Evolutionary conservation across 805 yeast genomes (phyloP), one percentile per base, ranked within the genome.

Genomic region (Starmera pachycereana): DNA sequence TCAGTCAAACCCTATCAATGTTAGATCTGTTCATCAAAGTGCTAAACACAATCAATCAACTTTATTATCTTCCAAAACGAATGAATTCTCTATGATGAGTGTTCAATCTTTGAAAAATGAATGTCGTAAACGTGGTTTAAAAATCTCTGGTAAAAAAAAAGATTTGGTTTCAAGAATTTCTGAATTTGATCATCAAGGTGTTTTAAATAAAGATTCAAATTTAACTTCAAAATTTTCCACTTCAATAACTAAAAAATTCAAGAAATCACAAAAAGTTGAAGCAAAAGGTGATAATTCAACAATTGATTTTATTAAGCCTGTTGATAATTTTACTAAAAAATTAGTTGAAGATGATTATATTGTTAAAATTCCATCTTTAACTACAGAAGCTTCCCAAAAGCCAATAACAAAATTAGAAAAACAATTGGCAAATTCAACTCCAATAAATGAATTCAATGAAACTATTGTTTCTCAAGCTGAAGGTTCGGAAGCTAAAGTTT

Each of bases 241-340:
- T 16, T 12, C 36, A 27, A 36, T 31, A n/a, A 19, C 34, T n/a
- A 33, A 49, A 43, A 19, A 44, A 41, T 48, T 47, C 36, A 33
- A 49, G 28, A 47, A 62, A n/a, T 41, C 63, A 1, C 11, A 54
- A 1, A 40, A 43, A 14, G 41, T 31, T 3, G 33, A 41, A 7
- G 75, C 77, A 30, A 77, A 77, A 51, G 77, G 77, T 38, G 82
- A 76, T 48, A 40, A 59, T 5, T 75, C 81, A 8, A 70, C 75
- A 32, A 76, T 77, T 45, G 84, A 78, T 53, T 71, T 69, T 35
- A 75, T 61, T 58, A 71, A 64, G 48, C 57, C 58, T 4, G 52
- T 53, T 30, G 58, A 58, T 40, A 40, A 53, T 30, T 34, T 44
- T 55, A 70, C 35, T 65, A 63, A 50, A 56, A 70, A 29, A 62